phyloP scores from a whole-genome alignment of 148 eudicot genomes.

The Selenicereus undatus region DNA sequence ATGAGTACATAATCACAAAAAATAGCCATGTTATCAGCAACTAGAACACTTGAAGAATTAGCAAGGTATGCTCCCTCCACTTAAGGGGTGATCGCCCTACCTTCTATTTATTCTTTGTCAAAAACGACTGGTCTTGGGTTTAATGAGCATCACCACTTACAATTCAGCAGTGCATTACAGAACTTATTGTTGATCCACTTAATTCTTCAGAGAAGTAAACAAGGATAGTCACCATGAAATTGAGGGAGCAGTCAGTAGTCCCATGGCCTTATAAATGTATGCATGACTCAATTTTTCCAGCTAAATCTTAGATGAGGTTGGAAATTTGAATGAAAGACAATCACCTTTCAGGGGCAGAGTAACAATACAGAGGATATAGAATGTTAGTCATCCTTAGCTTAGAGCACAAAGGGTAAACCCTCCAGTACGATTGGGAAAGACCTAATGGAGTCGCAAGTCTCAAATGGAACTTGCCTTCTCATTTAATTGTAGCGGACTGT shows the following conservation, averaged over 20 bases:
- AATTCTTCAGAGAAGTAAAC: not conserved
- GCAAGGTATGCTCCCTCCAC: not conserved
- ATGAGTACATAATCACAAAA: not conserved
- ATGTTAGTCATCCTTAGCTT: not conserved
- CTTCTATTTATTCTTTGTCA: not conserved
- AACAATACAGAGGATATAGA: not conserved
- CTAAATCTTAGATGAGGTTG: constrained; percentile 1
- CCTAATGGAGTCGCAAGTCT: not conserved
- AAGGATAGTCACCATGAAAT: not conserved
- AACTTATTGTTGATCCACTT: not conserved
- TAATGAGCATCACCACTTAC: not conserved
- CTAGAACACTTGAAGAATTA: too few relatives aligned
- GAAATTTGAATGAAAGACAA: not conserved
- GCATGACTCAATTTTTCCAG: not conserved
- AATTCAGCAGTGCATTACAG: not conserved
- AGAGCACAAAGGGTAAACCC: not conserved
- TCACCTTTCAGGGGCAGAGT: not conserved
- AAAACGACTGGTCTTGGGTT: not conserved
- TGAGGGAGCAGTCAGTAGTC: not conserved
- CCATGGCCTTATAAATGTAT: not conserved
- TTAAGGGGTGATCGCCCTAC: not conserved
- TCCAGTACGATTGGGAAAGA: not conserved
- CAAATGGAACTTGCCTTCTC: constrained; percentile 47
- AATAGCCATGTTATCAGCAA: not conserved
- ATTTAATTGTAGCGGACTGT: constrained; percentile 61